phyloP scores from a whole-genome alignment of 495 filamentous ascomycete genomes.

The Bathelium albidoporum region DNA sequence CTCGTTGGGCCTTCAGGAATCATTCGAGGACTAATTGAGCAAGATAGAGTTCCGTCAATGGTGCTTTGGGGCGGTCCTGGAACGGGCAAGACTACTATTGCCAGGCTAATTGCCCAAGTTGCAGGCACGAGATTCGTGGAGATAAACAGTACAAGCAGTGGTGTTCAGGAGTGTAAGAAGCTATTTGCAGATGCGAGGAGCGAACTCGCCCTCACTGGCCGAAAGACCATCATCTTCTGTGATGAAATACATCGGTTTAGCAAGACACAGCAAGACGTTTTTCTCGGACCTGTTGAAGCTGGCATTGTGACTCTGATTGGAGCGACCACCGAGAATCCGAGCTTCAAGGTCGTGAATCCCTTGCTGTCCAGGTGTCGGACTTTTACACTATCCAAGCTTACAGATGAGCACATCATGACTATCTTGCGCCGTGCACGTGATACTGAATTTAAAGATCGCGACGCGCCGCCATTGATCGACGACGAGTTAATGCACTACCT shows the following conservation, averaged over 20 bases:
- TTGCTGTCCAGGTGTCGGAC: conserved; percentile 82
- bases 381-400: conserved; percentile 71
- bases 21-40: conserved; percentile 80
- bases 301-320: conserved; percentile 88
- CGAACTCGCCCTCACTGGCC: conserved; percentile 70
- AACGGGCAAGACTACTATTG: conserved; percentile 95
- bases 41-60: conserved; percentile 83
- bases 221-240: conserved; percentile 94
- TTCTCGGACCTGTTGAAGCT: conserved; percentile 83
- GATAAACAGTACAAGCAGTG: conserved; percentile 85
- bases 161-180: conserved; percentile 93
- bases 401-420: conserved; percentile 53
- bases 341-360: conserved; percentile 85
- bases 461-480: conserved; percentile 48
- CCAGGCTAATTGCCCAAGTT: conserved; percentile 75
- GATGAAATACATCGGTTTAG: conserved; percentile 95
- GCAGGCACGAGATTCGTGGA: conserved; percentile 82
- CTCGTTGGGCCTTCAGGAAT: conserved; percentile 77
- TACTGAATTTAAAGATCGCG: conserved; percentile 37
- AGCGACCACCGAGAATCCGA: conserved; percentile 94
- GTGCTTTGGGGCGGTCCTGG: conserved; percentile 88
- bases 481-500: conserved; percentile 70
- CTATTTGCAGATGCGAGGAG: conserved; percentile 76
- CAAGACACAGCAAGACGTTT: conserved; percentile 91
- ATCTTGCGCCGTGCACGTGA: conserved; percentile 68